A percentile compares a stretch with the other conserved stretches of the same genome.
These are phyloP conservation scores for Epichloe typhina DNA, from an alignment of 2,329 filamentous ascomycete species.

Conservation along the genomic window DNA sequence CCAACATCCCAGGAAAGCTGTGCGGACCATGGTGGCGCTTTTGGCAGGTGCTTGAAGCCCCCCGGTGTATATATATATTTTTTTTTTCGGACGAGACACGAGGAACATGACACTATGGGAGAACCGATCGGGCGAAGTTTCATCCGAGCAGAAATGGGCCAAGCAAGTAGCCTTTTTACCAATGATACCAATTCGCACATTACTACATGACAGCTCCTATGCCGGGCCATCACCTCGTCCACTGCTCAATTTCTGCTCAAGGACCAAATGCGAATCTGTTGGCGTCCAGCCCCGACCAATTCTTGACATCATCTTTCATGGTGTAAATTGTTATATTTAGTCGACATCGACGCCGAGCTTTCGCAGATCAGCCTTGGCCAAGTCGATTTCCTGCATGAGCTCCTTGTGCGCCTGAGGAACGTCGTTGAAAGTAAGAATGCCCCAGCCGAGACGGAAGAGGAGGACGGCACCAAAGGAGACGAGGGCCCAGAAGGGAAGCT, in stretches of 20 bases:
- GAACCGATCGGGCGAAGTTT: neutral
- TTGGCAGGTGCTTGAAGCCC: slow-evolving; percentile 31
- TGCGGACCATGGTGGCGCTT: slow-evolving; percentile 47
- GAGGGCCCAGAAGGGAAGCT: slow-evolving; percentile 89
- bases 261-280: neutral
- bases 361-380: slow-evolving; percentile 62
- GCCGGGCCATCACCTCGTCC: neutral
- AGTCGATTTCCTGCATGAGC: slow-evolving; percentile 70
- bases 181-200: slow-evolving; percentile 4
- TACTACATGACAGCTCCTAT: neutral
- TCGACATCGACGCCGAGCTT: slow-evolving; percentile 68
- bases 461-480: slow-evolving; percentile 87
- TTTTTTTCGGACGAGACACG: slow-evolving; percentile 7
- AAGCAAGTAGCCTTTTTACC: slow-evolving; percentile 1
- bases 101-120: slow-evolving; percentile 2
- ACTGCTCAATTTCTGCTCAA: neutral
- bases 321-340: slow-evolving; percentile 23
- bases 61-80: slow-evolving; percentile 8
- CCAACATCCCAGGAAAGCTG: slow-evolving; percentile 41
- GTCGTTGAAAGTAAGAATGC: slow-evolving; percentile 93
- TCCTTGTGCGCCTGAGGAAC: slow-evolving; percentile 83
- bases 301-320: neutral
- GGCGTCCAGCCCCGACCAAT: neutral
- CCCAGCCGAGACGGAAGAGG: slow-evolving; percentile 80
- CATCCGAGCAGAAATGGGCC: neutral